Base-by-base conservation (phyloP, 148 eudicot genomes). In the Bassia scoparia region DNA sequence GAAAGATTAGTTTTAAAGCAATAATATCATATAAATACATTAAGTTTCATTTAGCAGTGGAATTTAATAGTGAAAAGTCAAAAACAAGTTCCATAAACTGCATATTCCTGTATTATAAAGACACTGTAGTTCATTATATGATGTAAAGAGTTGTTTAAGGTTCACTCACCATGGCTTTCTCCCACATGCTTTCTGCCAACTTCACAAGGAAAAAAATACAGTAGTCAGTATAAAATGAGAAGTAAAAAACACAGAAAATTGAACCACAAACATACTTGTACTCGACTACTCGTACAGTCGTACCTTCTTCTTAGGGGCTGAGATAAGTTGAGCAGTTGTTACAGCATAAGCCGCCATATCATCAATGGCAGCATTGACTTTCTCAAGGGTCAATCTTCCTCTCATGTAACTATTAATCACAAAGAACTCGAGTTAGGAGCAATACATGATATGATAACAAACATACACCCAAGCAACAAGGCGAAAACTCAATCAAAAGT, bases 281-380 rank as follows among this genome's bases (percentile, higher is more conserved):
- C n/a, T n/a, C n/a, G n/a, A n/a, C n/a, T n/a, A n/a, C n/a, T n/a
- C n/a, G n/a, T n/a, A n/a, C n/a, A n/a, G n/a, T n/a, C n/a, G n/a
- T n/a, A 93, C 98, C 96, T 93, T 93, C 81, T 90, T 93, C 77
- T 92, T 86, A n/a, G 93, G 87, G 59, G 94, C 93, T 35, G 92
- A 67, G 44, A 93, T 78, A 77, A 93, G 92, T 63, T 90, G 94
- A 38, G 94, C 81, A 83, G 83, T 90, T 77, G 94, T 86, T 81
- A 89, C 98, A 73, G 98, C 98, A 87, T 87, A 90, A 24, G 86
- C 65, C 73, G 94, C 86, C 90, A 89, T 90, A 82, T 93, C 98
- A 79, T 41, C 81, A 24, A 93, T 76, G 69, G 93, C 98, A 49
- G 96, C 92, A 85, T 93, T 93, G 66, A 90, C 90, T 79, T 93